Percentiles rank a stretch among this genome's conserved stretches.
Conservation (phyloP, 176 grass and related monocot species). For the Thinopyrum elongatum region DNA sequence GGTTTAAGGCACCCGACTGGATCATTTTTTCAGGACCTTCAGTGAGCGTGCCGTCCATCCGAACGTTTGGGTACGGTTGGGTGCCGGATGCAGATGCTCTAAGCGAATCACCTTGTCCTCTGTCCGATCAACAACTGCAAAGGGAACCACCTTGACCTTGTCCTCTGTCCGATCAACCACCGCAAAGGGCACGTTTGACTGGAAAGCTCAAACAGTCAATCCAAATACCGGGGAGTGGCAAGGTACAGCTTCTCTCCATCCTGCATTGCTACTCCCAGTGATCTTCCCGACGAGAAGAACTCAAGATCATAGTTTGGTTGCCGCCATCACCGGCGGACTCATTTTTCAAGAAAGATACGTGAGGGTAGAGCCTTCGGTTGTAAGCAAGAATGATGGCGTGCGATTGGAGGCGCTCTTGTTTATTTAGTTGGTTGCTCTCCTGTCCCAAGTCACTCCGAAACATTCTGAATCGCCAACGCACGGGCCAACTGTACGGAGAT, state of each 20-base stretch:
- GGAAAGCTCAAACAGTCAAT: neutral
- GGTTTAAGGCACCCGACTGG: too few species aligned
- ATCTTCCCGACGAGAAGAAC: neutral
- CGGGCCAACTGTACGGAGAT: neutral
- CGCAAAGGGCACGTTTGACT: neutral
- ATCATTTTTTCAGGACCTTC: too few species aligned
- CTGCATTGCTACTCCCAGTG: too few species aligned
- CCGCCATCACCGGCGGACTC: neutral
- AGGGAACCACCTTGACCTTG: neutral
- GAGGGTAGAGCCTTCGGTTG: neutral
- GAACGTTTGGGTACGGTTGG: too few species aligned
- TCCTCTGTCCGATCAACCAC: neutral
- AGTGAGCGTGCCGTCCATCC: too few species aligned
- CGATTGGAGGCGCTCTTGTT: neutral
- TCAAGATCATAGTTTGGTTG: too few species aligned
- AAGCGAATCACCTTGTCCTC: neutral
- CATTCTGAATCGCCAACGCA: neutral
- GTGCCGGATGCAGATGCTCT: too few species aligned
- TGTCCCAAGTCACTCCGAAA: neutral
- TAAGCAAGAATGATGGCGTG: neutral
- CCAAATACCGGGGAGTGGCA: neutral
- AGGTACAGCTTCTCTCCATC: neutral
- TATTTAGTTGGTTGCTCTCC: neutral
- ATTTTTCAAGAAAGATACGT: neutral
- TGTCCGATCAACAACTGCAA: neutral